These are phyloP conservation scores for Huntiella abstrusa DNA, from an alignment of 2,329 filamentous ascomycete species.

Conservation along the genomic window DNA sequence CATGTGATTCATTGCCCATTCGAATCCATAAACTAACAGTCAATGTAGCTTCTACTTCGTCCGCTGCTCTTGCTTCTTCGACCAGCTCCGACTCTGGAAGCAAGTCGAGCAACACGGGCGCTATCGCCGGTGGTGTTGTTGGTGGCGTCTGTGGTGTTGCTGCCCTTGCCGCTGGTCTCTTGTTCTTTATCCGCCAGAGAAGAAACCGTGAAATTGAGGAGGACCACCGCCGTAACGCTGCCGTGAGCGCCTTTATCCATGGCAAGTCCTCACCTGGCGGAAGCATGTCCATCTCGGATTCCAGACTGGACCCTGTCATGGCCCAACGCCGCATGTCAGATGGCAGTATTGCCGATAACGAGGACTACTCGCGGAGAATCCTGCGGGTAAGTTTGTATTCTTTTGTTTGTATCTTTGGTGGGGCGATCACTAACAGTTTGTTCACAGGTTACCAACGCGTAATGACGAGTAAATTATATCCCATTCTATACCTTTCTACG, in stretches of 20 bases:
- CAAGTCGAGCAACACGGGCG: constrained; percentile 47
- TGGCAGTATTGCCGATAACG: constrained; percentile 90
- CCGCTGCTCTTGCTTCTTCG: constrained; percentile 15
- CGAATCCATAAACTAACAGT: neutral
- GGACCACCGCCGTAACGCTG: constrained; percentile 64
- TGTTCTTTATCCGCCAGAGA: constrained; percentile 58
- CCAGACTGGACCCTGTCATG: constrained; percentile 72
- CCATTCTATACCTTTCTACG: constrained; percentile 1
- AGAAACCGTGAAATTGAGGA: constrained; percentile 64
- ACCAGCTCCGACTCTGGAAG: constrained; percentile 13
- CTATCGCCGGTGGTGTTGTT: constrained; percentile 74
- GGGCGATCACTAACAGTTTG: constrained; percentile 12
- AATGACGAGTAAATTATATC: constrained; percentile 15
- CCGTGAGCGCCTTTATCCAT: constrained; percentile 58
- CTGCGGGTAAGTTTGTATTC: constrained; percentile 49
- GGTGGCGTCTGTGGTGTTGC: constrained; percentile 57
- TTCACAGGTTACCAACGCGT: constrained; percentile 39
- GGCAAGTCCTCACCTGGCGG: constrained; percentile 42
- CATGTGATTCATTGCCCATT: neutral
- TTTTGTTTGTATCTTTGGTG: neutral
- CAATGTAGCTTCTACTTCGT: constrained; percentile 13
- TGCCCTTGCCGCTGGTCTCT: constrained; percentile 45
- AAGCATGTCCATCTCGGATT: constrained; percentile 58
- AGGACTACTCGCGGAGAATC: constrained; percentile 91
- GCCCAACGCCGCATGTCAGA: constrained; percentile 72